Evolutionary conservation across 148 eudicot genomes (phyloP).

Genomic region (Rhododendron molle): DNA sequence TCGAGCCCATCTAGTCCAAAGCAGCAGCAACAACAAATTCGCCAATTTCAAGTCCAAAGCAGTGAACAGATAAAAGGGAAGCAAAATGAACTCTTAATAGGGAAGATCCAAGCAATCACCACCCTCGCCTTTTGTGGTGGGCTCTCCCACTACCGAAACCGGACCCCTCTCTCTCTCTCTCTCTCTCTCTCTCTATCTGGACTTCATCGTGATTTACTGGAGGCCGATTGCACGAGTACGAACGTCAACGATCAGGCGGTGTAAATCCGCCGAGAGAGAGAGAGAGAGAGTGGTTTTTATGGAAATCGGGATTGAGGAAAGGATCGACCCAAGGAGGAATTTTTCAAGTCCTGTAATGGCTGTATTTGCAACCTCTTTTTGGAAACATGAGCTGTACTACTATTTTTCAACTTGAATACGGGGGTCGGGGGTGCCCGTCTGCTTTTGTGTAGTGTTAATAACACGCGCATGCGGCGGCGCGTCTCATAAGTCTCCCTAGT

Average conservation of each 20-base stretch:
- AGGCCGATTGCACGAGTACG: not conserved
- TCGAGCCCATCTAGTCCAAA: conserved; percentile 42
- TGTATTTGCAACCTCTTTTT: not conserved
- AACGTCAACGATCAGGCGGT: not conserved
- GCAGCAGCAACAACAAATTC: not conserved
- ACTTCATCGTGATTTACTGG: not conserved
- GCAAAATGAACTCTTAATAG: not conserved
- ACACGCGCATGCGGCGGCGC: not conserved
- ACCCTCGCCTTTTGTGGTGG: not conserved
- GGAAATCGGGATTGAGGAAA: not conserved
- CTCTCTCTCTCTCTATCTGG: not conserved
- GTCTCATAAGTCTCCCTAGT: not conserved
- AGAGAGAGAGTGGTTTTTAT: not conserved
- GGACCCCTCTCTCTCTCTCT: not conserved
- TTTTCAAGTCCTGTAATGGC: not conserved
- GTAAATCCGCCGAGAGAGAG: not conserved
- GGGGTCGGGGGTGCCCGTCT: not conserved
- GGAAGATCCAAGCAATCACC: not conserved
- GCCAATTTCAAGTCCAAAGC: not conserved
- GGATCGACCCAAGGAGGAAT: not conserved
- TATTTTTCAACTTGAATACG: not conserved
- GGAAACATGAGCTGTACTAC: conserved; percentile 3
- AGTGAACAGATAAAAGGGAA: not conserved
- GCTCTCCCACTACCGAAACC: not conserved
- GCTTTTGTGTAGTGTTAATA: not conserved